phyloP scores from a whole-genome alignment of 208 protist genomes.

The Trypanosoma melophagium region DNA sequence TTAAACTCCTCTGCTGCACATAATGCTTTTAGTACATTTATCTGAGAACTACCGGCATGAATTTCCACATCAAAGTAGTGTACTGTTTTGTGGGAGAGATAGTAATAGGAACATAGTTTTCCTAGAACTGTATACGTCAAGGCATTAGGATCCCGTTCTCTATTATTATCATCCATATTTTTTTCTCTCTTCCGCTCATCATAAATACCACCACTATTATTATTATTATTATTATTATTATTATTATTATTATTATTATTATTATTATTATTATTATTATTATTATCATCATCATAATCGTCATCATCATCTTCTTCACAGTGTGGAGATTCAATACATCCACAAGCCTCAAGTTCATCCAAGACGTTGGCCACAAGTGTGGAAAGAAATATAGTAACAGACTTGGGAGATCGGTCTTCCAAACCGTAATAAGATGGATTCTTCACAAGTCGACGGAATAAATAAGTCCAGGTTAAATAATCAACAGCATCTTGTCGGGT shows the following conservation, averaged over 20 bases:
- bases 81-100: slow-evolving; percentile 96
- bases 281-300: slow-evolving; percentile 28
- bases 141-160: slow-evolving; percentile 39
- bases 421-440: slow-evolving; percentile 99
- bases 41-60: slow-evolving; percentile 39
- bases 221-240: slow-evolving; percentile 25
- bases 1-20: slow-evolving; percentile 96
- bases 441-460: slow-evolving; percentile 95
- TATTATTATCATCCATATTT: slow-evolving; percentile 7
- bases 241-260: not conserved
- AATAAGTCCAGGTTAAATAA: slow-evolving; percentile 99
- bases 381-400: slow-evolving; percentile 86
- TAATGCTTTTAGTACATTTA: slow-evolving; percentile 85
- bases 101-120: slow-evolving; percentile 98
- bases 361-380: slow-evolving; percentile 80
- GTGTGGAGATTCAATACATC: slow-evolving; percentile 77
- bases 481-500: slow-evolving; percentile 96
- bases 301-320: slow-evolving; percentile 43
- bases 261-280: slow-evolving; percentile 41
- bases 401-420: slow-evolving; percentile 86
- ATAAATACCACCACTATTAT: slow-evolving; percentile 20
- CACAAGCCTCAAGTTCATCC: slow-evolving; percentile 74
- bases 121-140: slow-evolving; percentile 92
- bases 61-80: slow-evolving; percentile 89
- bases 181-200: slow-evolving; percentile 24